Percentiles rank a stretch among this genome's conserved stretches.
phyloP scores from a whole-genome alignment of 306 rosid species.

The Sesbania bispinosa region DNA sequence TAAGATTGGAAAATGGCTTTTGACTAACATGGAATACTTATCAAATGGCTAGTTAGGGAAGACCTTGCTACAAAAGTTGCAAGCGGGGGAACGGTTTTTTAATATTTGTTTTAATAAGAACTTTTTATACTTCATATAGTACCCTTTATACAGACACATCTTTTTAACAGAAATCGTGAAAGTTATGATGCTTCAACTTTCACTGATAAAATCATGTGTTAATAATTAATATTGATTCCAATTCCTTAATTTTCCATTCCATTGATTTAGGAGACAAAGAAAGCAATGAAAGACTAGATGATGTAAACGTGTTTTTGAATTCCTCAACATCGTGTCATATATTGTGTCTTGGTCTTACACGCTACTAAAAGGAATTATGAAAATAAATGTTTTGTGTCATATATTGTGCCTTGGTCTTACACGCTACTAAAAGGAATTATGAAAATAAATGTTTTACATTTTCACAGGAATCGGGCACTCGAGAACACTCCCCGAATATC shows the following conservation, averaged over 20 bases:
- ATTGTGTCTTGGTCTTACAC: background rate
- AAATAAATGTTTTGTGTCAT: background rate
- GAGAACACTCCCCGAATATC: slow-evolving; percentile 14
- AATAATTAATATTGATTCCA: background rate
- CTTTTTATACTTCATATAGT: background rate
- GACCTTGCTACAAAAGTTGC: background rate
- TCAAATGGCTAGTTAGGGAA: background rate
- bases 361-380: background rate
- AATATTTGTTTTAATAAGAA: background rate
- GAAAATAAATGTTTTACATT: background rate
- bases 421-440: background rate
- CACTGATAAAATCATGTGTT: background rate
- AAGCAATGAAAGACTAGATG: background rate
- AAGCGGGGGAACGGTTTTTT: background rate
- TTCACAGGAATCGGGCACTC: slow-evolving; percentile 44
- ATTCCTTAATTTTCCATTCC: background rate
- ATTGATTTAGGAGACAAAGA: background rate
- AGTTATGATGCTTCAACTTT: background rate
- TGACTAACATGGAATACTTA: background rate
- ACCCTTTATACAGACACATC: background rate
- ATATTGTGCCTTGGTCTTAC: background rate
- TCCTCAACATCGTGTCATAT: background rate
- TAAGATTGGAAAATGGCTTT: background rate
- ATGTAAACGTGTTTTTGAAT: background rate
- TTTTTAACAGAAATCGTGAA: background rate